Conservation (phyloP, 2,329 filamentous ascomycete genomes). For the Colletotrichum musae region DNA sequence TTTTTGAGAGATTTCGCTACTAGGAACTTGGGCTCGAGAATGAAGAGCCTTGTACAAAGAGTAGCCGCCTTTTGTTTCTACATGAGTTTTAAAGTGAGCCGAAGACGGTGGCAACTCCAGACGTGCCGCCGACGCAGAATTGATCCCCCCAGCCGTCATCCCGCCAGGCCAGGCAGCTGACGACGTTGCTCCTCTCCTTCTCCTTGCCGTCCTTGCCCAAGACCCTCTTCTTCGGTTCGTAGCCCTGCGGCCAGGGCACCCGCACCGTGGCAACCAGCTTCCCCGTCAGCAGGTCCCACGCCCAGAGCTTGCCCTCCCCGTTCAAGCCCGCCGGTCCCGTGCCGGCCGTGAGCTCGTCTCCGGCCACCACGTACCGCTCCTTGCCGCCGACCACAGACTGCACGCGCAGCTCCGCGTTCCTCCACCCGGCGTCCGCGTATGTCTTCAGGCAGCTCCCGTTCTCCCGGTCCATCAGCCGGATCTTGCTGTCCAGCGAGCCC, state of each 20-base stretch:
- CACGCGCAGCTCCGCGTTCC: slow-evolving; percentile 81
- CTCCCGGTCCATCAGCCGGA: slow-evolving; percentile 85
- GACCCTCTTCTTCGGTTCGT: slow-evolving; percentile 64
- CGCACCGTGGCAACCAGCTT: slow-evolving; percentile 74
- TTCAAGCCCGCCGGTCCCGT: slow-evolving; percentile 44
- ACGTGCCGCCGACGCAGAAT: slow-evolving; percentile 76
- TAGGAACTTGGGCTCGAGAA: slow-evolving; percentile 15
- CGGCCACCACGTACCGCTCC: slow-evolving; percentile 84
- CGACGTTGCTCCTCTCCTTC: slow-evolving; percentile 71
- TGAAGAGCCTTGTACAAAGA: slow-evolving; percentile 9
- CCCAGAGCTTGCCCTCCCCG: slow-evolving; percentile 75
- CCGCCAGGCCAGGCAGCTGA: slow-evolving; percentile 75
- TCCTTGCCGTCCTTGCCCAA: slow-evolving; percentile 73
- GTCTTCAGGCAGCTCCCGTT: slow-evolving; percentile 81
- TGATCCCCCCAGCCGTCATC: slow-evolving; percentile 74
- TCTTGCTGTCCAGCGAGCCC: slow-evolving; percentile 80
- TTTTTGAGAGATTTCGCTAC: slow-evolving; percentile 35
- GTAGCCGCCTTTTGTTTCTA: not conserved
- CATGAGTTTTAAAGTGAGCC: slow-evolving; percentile 51
- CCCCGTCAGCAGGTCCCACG: slow-evolving; percentile 88
- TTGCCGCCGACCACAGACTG: slow-evolving; percentile 81
- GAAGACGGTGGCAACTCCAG: slow-evolving; percentile 76
- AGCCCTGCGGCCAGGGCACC: slow-evolving; percentile 68
- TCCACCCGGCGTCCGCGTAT: slow-evolving; percentile 72
- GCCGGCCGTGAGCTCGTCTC: slow-evolving; percentile 75